A percentile compares a stretch with the other conserved stretches of the same genome.
phyloP scores from a whole-genome alignment of 257 asterid species.

The Rehmannia glutinosa region DNA sequence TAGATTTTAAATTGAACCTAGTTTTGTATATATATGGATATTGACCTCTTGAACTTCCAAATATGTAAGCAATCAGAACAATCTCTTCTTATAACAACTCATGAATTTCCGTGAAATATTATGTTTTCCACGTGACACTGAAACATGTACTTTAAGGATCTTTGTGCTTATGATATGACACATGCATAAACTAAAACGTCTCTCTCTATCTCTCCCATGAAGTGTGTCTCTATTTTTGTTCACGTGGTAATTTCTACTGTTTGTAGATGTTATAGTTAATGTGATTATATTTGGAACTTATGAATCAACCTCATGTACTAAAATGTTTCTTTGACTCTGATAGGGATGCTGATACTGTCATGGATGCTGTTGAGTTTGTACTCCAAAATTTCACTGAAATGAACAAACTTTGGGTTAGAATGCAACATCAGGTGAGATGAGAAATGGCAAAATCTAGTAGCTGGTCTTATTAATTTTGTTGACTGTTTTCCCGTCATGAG shows the following conservation, averaged over 20 bases:
- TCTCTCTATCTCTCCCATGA: background rate
- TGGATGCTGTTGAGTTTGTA: slow-evolving; percentile 93
- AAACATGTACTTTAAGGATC: background rate
- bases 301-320: slow-evolving; percentile 14
- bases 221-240: background rate
- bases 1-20: background rate
- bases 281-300: slow-evolving; percentile 6
- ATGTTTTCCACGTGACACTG: background rate
- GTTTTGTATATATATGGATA: slow-evolving; percentile 2
- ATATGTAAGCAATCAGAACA: background rate
- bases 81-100: background rate
- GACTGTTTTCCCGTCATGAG: slow-evolving; percentile 31
- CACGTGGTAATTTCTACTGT: slow-evolving; percentile 8
- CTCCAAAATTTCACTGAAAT: slow-evolving; percentile 99
- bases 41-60: background rate
- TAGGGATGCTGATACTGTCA: slow-evolving; percentile 91
- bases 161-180: background rate
- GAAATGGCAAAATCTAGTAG: slow-evolving; percentile 28
- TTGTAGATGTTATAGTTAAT: slow-evolving; percentile 3
- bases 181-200: background rate
- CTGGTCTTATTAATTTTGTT: slow-evolving; percentile 35
- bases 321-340: slow-evolving; percentile 19
- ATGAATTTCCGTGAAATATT: background rate
- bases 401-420: slow-evolving; percentile 99
- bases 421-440: slow-evolving; percentile 96